Percentiles rank a stretch among this genome's conserved stretches.
Evolutionary conservation across 2,329 filamentous ascomycete species (phyloP).

Genomic region (Lachnellula suecica): DNA sequence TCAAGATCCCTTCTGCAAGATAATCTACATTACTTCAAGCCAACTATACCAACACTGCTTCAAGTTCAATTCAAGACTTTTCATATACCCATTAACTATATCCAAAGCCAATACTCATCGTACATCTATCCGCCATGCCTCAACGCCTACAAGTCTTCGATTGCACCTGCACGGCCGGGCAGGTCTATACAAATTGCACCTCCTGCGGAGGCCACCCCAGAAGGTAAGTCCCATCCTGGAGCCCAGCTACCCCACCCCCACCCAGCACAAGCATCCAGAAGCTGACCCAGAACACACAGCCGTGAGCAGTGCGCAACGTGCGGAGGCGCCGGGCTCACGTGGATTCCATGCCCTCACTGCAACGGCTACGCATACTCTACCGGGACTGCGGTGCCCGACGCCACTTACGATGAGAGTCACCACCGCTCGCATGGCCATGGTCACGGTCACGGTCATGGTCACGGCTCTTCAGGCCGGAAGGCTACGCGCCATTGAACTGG

Average conservation of each 20-base stretch:
- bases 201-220: constrained; percentile 3
- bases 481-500: background rate
- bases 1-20: background rate
- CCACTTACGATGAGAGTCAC: background rate
- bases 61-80: background rate
- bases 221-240: too few species aligned
- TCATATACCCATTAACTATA: background rate
- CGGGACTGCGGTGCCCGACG: background rate
- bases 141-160: background rate
- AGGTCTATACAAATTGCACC: background rate
- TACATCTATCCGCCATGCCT: background rate
- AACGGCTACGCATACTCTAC: background rate
- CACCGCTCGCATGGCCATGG: background rate
- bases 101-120: background rate
- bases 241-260: too few species aligned
- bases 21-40: background rate
- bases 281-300: background rate
- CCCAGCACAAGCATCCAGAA: background rate
- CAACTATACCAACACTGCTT: background rate
- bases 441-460: background rate
- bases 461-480: background rate
- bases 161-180: background rate
- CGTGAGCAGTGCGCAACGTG: too few species aligned
- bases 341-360: background rate
- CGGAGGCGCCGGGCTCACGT: background rate